Evolutionary conservation across 106 monocot species (phyloP).

Genomic region (Cymbidium sinense): DNA sequence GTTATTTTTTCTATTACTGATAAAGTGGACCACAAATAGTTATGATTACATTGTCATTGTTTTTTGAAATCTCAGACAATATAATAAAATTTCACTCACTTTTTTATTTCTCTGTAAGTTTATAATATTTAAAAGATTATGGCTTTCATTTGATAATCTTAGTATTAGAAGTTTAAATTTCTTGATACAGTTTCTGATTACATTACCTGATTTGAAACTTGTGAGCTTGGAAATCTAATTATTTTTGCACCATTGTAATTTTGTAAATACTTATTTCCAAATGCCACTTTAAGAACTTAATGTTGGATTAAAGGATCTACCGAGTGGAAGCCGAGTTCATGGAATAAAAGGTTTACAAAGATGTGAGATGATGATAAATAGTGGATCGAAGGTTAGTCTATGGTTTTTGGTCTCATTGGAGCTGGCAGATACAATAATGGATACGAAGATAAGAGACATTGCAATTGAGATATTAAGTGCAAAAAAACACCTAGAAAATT

Average conservation of each 20-base stretch:
- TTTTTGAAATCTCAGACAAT: too few species aligned
- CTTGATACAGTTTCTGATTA: too few species aligned
- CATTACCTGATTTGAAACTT: neutral
- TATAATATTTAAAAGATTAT: too few species aligned
- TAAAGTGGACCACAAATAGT: too few species aligned
- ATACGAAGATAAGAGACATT: neutral
- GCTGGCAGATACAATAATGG: neutral
- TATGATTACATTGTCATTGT: too few species aligned
- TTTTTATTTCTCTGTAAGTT: too few species aligned
- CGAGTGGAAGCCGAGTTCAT: neutral
- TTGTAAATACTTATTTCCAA: neutral
- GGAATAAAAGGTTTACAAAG: neutral
- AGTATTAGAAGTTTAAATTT: too few species aligned
- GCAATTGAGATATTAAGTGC: neutral
- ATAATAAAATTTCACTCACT: too few species aligned
- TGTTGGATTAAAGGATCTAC: neutral
- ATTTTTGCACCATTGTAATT: neutral
- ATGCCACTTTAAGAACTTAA: neutral
- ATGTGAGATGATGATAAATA: neutral
- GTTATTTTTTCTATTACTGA: too few species aligned
- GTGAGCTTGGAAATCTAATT: neutral
- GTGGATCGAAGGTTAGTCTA: neutral
- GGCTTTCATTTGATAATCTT: too few species aligned
- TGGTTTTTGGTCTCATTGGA: neutral
- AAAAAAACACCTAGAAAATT: neutral